Evolutionary conservation across 352 stramenopile genomes (phyloP).

Genomic region (Pythium diclinum): DNA sequence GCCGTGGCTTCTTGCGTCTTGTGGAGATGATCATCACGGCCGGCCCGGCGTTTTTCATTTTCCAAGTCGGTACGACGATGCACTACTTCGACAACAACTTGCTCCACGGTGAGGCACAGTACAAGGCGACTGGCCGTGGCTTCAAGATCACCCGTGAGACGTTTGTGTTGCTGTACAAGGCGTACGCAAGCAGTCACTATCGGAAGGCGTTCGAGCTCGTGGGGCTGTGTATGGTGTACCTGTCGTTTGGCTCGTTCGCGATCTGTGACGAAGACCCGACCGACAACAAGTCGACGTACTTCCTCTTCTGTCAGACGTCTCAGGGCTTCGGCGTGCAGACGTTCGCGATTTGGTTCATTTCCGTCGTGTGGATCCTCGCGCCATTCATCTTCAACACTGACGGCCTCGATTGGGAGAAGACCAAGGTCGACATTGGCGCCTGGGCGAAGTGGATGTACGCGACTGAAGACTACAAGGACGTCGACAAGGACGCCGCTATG

Average conservation of each 20-base stretch:
- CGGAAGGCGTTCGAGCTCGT: slow-evolving; percentile 78
- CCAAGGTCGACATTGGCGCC: slow-evolving; percentile 65
- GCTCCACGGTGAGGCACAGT: slow-evolving; percentile 72
- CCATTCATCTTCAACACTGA: slow-evolving; percentile 88
- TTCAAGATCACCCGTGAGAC: slow-evolving; percentile 85
- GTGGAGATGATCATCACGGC: slow-evolving; percentile 76
- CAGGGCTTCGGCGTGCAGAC: slow-evolving; percentile 79
- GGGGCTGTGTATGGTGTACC: slow-evolving; percentile 71
- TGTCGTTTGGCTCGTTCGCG: slow-evolving; percentile 64
- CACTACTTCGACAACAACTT: slow-evolving; percentile 87
- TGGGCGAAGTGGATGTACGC: slow-evolving; percentile 87
- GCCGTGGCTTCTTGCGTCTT: slow-evolving; percentile 64
- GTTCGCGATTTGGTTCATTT: slow-evolving; percentile 78
- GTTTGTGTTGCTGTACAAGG: slow-evolving; percentile 81
- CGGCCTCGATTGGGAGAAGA: slow-evolving; percentile 81
- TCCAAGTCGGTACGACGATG: slow-evolving; percentile 81
- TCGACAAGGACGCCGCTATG: slow-evolving; percentile 49
- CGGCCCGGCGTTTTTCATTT: slow-evolving; percentile 76
- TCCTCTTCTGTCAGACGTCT: slow-evolving; percentile 62
- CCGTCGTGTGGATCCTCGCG: slow-evolving; percentile 67
- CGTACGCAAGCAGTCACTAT: slow-evolving; percentile 70
- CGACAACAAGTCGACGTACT: slow-evolving; percentile 41
- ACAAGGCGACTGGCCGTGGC: slow-evolving; percentile 76
- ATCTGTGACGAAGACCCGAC: slow-evolving; percentile 55
- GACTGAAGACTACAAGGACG: slow-evolving; percentile 53